A percentile compares a stretch with the other conserved stretches of the same genome.
Evolutionary conservation across 805 yeast species (phyloP).

Genomic region (Kluyveromyces siamensis): DNA sequence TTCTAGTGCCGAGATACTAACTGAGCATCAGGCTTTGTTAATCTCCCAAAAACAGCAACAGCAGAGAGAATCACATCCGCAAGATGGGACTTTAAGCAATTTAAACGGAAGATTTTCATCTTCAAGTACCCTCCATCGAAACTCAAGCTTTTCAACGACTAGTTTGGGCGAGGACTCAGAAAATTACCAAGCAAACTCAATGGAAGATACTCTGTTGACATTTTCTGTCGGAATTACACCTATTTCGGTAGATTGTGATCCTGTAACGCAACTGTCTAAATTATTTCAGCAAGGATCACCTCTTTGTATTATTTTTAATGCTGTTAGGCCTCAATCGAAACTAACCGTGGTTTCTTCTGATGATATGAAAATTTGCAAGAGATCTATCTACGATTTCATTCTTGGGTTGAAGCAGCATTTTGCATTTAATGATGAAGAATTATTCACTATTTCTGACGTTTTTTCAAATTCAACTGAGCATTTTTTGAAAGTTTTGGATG

Average conservation of each 20-base stretch:
- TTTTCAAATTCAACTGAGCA: constrained; percentile 76
- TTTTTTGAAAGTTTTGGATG: constrained; percentile 62
- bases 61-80: constrained; percentile 11
- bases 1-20: constrained; percentile 54
- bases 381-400: constrained; percentile 82
- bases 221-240: constrained; percentile 74
- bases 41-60: constrained; percentile 33
- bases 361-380: constrained; percentile 77
- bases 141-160: constrained; percentile 21
- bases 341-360: constrained; percentile 62
- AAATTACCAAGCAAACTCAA: constrained; percentile 8
- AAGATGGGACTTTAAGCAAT: constrained; percentile 10
- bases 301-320: constrained; percentile 74
- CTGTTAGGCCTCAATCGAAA: constrained; percentile 49
- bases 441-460: constrained; percentile 85
- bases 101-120: constrained; percentile 28
- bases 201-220: constrained; percentile 36
- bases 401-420: constrained; percentile 75
- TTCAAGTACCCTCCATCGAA: not conserved
- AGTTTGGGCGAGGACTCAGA: constrained; percentile 27
- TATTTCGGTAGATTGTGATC: constrained; percentile 69
- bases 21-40: constrained; percentile 60
- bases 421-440: constrained; percentile 65
- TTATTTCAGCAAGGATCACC: constrained; percentile 90
- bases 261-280: constrained; percentile 85